Evolutionary conservation across 73 alveolate genomes (phyloP).

Genomic region (Paramecium pentaurelia): DNA sequence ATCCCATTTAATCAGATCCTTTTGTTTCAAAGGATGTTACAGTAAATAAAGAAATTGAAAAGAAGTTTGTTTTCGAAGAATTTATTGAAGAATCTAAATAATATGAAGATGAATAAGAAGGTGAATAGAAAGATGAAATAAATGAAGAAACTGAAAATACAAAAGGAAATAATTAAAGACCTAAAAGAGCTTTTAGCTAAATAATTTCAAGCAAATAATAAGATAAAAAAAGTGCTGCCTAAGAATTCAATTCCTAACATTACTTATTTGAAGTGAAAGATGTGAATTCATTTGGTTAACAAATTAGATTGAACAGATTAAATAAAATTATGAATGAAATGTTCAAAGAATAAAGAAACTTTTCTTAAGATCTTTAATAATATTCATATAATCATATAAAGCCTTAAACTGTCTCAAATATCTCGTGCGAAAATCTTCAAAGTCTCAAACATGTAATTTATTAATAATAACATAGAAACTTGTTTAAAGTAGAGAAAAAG

Average conservation of each 20-base stretch:
- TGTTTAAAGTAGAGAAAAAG: neutral
- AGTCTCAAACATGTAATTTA: neutral
- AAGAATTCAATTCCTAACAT: conserved; percentile 22
- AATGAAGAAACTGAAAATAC: neutral
- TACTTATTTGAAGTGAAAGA: conserved; percentile 23
- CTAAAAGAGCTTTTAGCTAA: conserved; percentile 5
- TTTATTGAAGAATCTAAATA: neutral
- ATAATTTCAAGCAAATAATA: neutral
- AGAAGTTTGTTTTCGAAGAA: neutral
- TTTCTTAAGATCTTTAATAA: neutral
- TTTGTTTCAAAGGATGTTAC: neutral
- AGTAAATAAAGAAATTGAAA: neutral
- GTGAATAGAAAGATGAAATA: neutral
- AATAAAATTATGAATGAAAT: conserved; percentile 9
- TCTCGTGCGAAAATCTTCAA: neutral
- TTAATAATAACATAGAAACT: neutral
- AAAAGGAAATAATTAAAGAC: neutral
- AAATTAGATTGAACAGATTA: conserved; percentile 1
- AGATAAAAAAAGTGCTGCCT: neutral
- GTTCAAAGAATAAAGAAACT: conserved; percentile 10
- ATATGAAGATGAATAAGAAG: neutral
- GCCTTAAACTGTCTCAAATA: neutral
- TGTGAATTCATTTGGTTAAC: conserved; percentile 27
- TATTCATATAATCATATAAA: neutral
- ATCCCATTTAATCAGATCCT: neutral